Evolutionary conservation across 2,329 filamentous ascomycete species (phyloP), one percentile per base, ranked within the genome.

Genomic region (Fusarium graminum): DNA sequence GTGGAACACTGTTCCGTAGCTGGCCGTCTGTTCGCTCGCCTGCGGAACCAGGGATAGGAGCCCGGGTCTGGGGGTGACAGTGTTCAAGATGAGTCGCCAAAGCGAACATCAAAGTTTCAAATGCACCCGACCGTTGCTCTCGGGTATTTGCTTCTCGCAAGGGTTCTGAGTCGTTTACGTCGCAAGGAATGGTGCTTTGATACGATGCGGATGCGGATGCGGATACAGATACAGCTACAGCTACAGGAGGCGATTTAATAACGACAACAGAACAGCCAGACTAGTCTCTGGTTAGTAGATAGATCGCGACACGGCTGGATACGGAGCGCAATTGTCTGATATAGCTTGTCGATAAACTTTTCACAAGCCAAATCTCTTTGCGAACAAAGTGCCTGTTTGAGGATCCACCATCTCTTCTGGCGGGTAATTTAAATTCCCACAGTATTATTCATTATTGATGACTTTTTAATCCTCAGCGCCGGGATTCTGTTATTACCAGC

Each of bases 41-140:
- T 54, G 41, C 28, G 38, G 29, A 63, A 43, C 59, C 53, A 65
- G 64, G 63, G 54, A 60, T 45, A 42, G 29, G 22, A 60, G 58
- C 43, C 59, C 52, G 63, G 42, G 39, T 36, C 49, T 47, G 51
- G 50, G 40, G 46, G 11, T 42, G 42, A 41, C 30, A 29, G 22
- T 29, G 32, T 54, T 55, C 44, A 40, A 47, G 58, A 65, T 51
- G 60, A 65, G 60, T 60, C 43, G 39, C 56, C 53, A 59, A 64
- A 64, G 53, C 29, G 65, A 56, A 65, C 30, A 66, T 43, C 38
- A 54, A 55, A 46, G 64, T 67, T 67, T 67, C 63, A 65, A 45
- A 56, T 56, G 59, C 42, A 52, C 17, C 34, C 52, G 50, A 53
- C 46, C 59, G n/a, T 42, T 42, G 44, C 34, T 42, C 41, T 40